phyloP scores from a whole-genome alignment of 2,329 filamentous ascomycete genomes.

The Annulohypoxylon truncatum region DNA sequence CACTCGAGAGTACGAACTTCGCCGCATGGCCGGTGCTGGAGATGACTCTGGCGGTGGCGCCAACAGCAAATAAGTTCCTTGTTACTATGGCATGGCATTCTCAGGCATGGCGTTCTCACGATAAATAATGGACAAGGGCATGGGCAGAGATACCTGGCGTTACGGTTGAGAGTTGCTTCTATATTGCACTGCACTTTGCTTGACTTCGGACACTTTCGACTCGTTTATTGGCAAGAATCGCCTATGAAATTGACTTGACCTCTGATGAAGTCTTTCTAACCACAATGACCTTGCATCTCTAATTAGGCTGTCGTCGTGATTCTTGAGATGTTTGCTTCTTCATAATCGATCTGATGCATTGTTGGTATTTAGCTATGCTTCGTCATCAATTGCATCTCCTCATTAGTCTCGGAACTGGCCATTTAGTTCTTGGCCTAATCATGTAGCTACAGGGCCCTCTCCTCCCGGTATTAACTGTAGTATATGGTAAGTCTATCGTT shows the following conservation, averaged over 20 bases:
- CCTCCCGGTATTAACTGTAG: conserved; percentile 80
- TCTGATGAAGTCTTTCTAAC: not conserved
- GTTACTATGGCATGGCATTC: conserved; percentile 14
- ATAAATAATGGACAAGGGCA: conserved; percentile 24
- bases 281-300: not conserved
- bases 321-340: conserved; percentile 5
- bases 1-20: conserved; percentile 89
- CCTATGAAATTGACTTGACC: conserved; percentile 9
- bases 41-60: conserved; percentile 50
- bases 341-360: not conserved
- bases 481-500: not conserved
- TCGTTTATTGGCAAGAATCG: conserved; percentile 6
- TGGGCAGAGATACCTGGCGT: conserved; percentile 38
- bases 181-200: not conserved
- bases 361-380: not conserved
- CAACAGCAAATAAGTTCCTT: conserved; percentile 42
- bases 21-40: conserved; percentile 81
- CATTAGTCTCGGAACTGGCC: not conserved
- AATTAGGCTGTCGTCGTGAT: conserved; percentile 6
- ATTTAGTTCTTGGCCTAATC: conserved; percentile 21
- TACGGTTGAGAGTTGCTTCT: conserved; percentile 26
- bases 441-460: conserved; percentile 69
- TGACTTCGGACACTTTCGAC: not conserved
- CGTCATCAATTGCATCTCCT: not conserved
- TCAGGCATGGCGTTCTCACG: conserved; percentile 19